Percentiles rank a stretch among this genome's conserved stretches.
Evolutionary conservation across 305 asterid genomes (phyloP).

Genomic region (Solanum aculeatissimum): DNA sequence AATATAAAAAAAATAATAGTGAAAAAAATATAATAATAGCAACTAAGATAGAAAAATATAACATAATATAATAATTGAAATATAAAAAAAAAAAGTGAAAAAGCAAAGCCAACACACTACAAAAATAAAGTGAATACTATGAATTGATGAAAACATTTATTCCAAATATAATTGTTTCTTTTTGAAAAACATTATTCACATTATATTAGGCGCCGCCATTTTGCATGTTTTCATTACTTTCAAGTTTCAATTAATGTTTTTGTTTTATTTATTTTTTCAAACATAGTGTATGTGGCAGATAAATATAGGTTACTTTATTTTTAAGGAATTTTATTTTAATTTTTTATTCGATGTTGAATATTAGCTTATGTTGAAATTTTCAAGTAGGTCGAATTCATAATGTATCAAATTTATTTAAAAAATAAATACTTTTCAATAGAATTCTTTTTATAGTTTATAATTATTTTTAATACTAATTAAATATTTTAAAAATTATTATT

Average conservation of each 20-base stretch:
- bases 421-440: rapidly evolving
- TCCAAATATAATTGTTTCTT: neutral
- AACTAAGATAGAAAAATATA: too few species aligned
- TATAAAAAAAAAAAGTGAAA: too few species aligned
- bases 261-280: neutral
- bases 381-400: rapidly evolving
- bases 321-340: neutral
- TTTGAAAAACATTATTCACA: neutral
- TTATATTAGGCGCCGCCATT: neutral
- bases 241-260: neutral
- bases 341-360: rapidly evolving
- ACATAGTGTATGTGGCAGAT: neutral
- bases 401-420: neutral
- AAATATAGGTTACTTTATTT: neutral
- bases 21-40: too few species aligned
- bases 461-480: neutral
- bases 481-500: rapidly evolving
- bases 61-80: too few species aligned
- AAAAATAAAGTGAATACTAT: too few species aligned
- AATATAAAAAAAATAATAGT: too few species aligned
- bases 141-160: neutral
- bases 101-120: too few species aligned
- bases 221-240: neutral
- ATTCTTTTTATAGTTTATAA: neutral
- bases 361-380: neutral